Conservation (phyloP, 306 rosid species). For the Quercus ilex region DNA sequence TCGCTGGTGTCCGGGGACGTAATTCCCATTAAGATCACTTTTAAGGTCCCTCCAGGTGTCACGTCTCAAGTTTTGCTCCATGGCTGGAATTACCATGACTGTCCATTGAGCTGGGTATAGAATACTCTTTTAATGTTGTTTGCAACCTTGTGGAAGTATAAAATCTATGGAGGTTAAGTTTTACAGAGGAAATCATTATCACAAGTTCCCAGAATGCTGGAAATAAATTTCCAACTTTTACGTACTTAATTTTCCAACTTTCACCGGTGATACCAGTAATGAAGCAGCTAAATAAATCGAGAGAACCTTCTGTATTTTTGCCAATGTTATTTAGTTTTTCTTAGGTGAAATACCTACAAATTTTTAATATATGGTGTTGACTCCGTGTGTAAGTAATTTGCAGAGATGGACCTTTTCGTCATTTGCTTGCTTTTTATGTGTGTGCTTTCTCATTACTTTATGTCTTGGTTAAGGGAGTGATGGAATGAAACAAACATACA, state of each 20-base stretch:
- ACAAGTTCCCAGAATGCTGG: background rate
- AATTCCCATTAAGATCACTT: constrained; percentile 54
- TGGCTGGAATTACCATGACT: constrained; percentile 64
- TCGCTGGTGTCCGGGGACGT: constrained; percentile 74
- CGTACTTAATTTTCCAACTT: background rate
- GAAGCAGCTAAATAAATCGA: background rate
- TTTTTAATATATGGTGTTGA: background rate
- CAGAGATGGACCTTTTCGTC: background rate
- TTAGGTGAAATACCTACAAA: background rate
- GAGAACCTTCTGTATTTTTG: background rate
- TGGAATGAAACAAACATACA: background rate
- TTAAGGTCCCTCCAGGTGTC: constrained; percentile 63
- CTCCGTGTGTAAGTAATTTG: background rate
- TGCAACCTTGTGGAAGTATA: background rate
- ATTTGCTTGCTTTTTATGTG: background rate
- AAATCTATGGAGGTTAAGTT: background rate
- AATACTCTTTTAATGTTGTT: background rate
- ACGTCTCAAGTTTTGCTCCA: constrained; percentile 58
- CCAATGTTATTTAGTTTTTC: background rate
- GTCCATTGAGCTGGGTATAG: constrained; percentile 11
- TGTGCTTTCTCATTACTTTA: background rate
- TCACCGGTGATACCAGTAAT: background rate
- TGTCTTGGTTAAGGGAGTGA: background rate
- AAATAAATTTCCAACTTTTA: too few relatives aligned
- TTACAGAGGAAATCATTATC: background rate